Conservation (phyloP, 108 stramenopile species). For the Schizochytrium sp. region DNA sequence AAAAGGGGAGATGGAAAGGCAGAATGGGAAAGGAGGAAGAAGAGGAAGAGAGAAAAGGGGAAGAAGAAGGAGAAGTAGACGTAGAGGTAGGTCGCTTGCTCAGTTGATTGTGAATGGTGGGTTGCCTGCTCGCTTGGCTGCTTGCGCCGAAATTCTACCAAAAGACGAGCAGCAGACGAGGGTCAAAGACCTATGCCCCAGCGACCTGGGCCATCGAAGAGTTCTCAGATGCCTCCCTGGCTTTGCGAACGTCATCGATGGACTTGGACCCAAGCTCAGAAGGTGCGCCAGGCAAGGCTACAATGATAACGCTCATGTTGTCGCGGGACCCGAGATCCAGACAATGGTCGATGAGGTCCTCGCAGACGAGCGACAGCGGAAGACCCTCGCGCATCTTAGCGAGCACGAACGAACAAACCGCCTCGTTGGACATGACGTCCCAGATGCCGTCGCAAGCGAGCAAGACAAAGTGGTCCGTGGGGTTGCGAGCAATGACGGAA, state of each 20-base stretch:
- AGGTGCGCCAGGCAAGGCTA: neutral
- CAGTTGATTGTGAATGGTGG: no score
- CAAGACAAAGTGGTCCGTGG: conserved; percentile 62
- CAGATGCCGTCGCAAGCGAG: conserved; percentile 63
- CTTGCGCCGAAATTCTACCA: no score
- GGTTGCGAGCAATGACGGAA: conserved; percentile 47
- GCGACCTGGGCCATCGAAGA: no score
- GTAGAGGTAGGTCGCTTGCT: no score
- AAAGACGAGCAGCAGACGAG: no score
- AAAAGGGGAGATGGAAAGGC: no score
- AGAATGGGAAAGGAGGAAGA: no score
- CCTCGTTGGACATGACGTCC: conserved; percentile 69
- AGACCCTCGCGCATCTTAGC: neutral
- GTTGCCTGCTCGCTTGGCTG: no score
- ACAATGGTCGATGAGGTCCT: conserved; percentile 26
- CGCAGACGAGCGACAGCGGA: neutral
- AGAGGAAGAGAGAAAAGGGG: no score
- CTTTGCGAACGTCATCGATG: neutral
- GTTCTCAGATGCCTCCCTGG: neutral
- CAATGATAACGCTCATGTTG: conserved; percentile 46
- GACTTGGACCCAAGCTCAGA: neutral
- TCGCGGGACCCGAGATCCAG: conserved; percentile 33
- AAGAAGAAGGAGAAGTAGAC: no score
- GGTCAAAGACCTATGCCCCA: no score
- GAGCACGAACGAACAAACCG: conserved; percentile 30